These are phyloP conservation scores for Aureobasidium sp. DNA, from an alignment of 2,329 filamentous ascomycete genomes.

Conservation along the genomic window DNA sequence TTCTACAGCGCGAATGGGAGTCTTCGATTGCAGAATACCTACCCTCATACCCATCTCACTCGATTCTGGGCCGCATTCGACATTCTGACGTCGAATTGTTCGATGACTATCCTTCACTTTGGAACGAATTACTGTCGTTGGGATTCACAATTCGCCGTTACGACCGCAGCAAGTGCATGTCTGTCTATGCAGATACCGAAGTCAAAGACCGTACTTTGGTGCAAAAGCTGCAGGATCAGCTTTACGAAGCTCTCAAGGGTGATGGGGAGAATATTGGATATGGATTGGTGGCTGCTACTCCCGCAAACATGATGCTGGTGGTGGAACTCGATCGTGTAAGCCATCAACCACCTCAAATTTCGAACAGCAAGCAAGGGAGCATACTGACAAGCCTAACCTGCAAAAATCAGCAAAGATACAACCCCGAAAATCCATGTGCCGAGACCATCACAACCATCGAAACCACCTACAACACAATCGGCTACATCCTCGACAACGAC, in stretches of 20 bases:
- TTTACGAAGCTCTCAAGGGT: not conserved
- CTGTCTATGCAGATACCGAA: not conserved
- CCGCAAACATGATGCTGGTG: not conserved
- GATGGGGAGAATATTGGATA: not conserved
- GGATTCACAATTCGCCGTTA: not conserved
- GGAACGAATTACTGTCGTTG: not conserved
- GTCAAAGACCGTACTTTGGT: not conserved
- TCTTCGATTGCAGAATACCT: not conserved
- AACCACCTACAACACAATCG: not conserved
- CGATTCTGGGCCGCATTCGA: conserved; percentile 6
- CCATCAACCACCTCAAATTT: not conserved
- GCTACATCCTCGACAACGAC: conserved; percentile 9
- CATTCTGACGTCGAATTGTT: conserved; percentile 13
- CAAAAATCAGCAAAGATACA: not conserved
- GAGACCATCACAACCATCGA: not conserved
- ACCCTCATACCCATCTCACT: not conserved
- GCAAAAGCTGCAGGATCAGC: not conserved
- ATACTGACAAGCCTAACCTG: not conserved
- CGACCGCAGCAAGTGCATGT: not conserved
- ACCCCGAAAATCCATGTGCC: not conserved
- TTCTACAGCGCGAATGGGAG: conserved; percentile 4
- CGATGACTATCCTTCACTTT: not conserved
- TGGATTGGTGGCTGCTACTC: not conserved
- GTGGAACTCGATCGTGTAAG: not conserved
- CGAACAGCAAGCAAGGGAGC: not conserved